Base-by-base conservation (phyloP, 116 monocot genomes). In the Cymodocea nodosa region DNA sequence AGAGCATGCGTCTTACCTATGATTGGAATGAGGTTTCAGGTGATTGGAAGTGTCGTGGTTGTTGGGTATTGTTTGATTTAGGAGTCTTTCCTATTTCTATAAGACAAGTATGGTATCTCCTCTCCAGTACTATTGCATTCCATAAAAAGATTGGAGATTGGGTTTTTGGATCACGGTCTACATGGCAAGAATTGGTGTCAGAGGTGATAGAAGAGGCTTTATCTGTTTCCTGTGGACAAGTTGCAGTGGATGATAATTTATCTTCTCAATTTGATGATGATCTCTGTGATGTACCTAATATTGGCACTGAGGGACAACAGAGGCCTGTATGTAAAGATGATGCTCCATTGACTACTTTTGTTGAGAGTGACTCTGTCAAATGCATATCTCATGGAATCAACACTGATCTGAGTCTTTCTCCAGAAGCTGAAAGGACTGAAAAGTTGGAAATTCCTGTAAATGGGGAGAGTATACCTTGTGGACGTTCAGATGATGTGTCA, bases 11-110 rank as follows among this genome's bases (percentile, higher is more conserved):
- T 12, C 36, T 77, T 49, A 82, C 87, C 13, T 75, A 75, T 63
- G 82, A 74, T 11, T 91, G 91, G 91, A 50, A 87, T 72, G 91
- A 84, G 66, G 73, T 77, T 23, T 69, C 77, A 5, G 84, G 80
- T 18, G 40, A 48, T 39, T 91, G 91, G 91, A 82, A 69, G 48
- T 57, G 49, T 30, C 87, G 91, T 53, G 82, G 80, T 2, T 50
- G 55, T 25, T 90, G 90, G 90, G 11, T 77, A 23, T 68, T 90
- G 51, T 73, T 84, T 57, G 59, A 76, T 23, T 71, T 80, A 23
- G 71, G 73, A 22, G 66, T 56, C 9, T 59, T 84, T 39, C 84
- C 84, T 22, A 78, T 84, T 17, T 79, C 84, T n/a, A 52, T 82
- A 16, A 72, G 82, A 56, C 40, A 91, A 74, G 80, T 91, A 24